Base-by-base conservation (phyloP, 2,329 filamentous ascomycete genomes). In the Talaromyces marneffei region DNA sequence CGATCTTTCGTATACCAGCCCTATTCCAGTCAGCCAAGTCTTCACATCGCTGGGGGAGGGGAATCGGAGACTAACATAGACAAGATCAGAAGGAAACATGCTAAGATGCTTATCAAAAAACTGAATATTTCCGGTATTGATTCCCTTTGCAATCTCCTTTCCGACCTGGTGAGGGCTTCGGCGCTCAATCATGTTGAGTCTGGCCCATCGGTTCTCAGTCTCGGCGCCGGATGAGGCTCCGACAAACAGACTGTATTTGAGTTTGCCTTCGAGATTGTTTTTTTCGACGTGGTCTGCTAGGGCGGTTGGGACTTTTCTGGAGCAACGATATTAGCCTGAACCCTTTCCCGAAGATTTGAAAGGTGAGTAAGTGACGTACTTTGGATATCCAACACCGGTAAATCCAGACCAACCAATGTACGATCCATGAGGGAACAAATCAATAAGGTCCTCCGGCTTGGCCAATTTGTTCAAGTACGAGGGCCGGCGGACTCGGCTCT, bases 101-200 rank as follows among this genome's bases (percentile, higher is more conserved):
- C 88, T 92, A 72, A 96, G 75, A 79, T 96, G 91, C 80, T 96
- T 96, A 75, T 96, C 91, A 73, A 95, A 96, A 77, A 96, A 96
- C 65, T 93, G 87, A 78, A 96, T 96, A 67, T 88, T 83, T 46
- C 91, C 91, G 68, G 88, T 86, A 75, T 96, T 96, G 78, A 96
- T 95, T 9, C 91, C 91, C 80, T 91, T 93, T 63, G 91, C 85
- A 66, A 96, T 96, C 62, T 89, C 84, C 80, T 95, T 96, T 72
- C 91, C 91, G 63, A 96, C 91, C 74, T 96, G 91, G 78, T 96
- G 91, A 60, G 91, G 91, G 67, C 85, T 85, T 61, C 91, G 85
- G 61, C 91, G 83, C 78, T 93, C 88, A 69, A 96, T 96, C 91
- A 96, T 96, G 77, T 96, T 88, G 65, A 93, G 80, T 4, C 80